Base-by-base conservation (phyloP, 2,329 filamentous ascomycete species). In the Microsporum audouinii region DNA sequence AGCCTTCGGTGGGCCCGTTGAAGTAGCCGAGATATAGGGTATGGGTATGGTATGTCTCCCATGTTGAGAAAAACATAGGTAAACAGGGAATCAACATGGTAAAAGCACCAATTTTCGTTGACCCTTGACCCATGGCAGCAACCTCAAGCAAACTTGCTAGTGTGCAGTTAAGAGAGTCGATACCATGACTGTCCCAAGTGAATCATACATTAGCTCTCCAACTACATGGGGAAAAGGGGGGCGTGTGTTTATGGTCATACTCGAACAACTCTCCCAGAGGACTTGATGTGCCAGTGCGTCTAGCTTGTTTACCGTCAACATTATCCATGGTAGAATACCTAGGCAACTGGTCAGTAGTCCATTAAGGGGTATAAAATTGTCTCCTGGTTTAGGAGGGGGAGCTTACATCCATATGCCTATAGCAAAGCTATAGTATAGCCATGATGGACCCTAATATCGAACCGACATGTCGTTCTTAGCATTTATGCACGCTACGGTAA, bases 11-110 rank as follows among this genome's bases (percentile, higher is more conserved):
- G 1, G 94, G 94, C 0, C 94, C 94, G 73, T 99, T 99, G 82
- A 99, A 88, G 72, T 92, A 90, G 60, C 94, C 94, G 10, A 99
- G 84, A 74, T 96, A 99, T 4, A 99, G 79, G 0, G 94, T 97
- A 74, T 99, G 94, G 3, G 94, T 96, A 76, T 99, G 94, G 74
- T 96, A 99, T 0, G 94, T 99, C 77, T 99, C 94, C 94, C 94
- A 99, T 1, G 94, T 99, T 2, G 92, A 96, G 77, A 99, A 96
- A 80, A 96, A 99, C 94, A 99, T 99, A 63, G 94, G 89, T 51
- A 99, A 78, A 68, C 91, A 95, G 1, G 94, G 94, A 63, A 92
- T 85, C 49, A 99, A 79, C 1, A 91, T 91, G 0, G 94, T 97
- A 72, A 96, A 95, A 61, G 94, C 87, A 66, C 94, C 94, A 23